These are phyloP conservation scores for Citrullus colocynthis DNA, from an alignment of 306 rosid genomes.

Conservation along the genomic window DNA sequence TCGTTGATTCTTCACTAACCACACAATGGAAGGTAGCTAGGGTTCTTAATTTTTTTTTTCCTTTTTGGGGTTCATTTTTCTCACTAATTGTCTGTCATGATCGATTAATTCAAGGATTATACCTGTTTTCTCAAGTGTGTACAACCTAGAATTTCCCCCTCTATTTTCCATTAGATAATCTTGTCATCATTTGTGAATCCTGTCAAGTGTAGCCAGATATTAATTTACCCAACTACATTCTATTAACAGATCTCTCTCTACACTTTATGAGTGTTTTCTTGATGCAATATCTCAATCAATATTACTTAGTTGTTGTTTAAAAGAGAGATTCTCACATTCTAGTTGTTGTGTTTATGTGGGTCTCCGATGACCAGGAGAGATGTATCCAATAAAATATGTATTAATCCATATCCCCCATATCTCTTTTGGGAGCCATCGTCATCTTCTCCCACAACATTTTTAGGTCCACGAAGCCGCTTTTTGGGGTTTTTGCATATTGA, in stretches of 20 bases:
- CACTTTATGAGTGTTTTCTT: neutral
- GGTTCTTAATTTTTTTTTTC: neutral
- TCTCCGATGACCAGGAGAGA: neutral
- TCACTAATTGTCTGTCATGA: conserved; percentile 1
- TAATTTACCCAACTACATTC: neutral
- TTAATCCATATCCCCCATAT: neutral
- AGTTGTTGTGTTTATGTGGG: neutral
- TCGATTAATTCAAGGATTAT: neutral
- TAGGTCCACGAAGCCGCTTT: neutral
- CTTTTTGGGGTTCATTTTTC: neutral
- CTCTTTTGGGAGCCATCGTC: neutral
- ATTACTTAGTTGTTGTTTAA: neutral
- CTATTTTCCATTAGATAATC: neutral
- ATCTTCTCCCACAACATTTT: neutral
- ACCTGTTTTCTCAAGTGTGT: neutral
- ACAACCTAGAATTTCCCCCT: neutral
- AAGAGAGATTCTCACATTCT: neutral
- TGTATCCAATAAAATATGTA: neutral
- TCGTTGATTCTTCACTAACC: conserved; percentile 7
- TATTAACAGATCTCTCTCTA: neutral
- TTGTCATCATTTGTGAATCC: neutral
- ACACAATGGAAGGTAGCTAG: conserved; percentile 5
- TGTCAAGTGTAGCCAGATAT: neutral
- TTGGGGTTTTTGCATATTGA: neutral
- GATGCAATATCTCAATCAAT: neutral